phyloP scores from a whole-genome alignment of 2,329 filamentous ascomycete genomes.

The Diaporthe vaccinii region DNA sequence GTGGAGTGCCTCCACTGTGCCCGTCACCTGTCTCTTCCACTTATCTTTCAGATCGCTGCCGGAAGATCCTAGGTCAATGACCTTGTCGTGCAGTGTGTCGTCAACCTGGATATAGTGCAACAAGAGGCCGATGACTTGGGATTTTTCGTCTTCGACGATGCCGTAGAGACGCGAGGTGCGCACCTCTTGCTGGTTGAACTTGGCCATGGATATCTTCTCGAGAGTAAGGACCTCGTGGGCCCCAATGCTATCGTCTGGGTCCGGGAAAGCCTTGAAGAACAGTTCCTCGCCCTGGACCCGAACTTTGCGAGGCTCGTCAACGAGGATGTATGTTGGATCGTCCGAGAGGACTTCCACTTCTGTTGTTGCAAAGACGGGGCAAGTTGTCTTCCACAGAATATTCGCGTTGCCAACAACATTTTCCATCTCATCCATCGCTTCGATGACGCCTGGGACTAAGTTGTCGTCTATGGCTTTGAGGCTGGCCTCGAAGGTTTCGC shows the following conservation, averaged over 20 bases:
- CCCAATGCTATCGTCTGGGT: background rate
- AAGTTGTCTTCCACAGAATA: constrained; percentile 12
- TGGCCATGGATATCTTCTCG: constrained; percentile 12
- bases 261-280: constrained; percentile 16
- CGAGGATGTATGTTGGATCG: background rate
- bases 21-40: constrained; percentile 43
- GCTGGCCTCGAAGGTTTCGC: constrained; percentile 6
- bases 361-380: constrained; percentile 13
- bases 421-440: background rate
- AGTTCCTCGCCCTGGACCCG: background rate
- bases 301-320: constrained; percentile 20
- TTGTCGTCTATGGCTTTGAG: constrained; percentile 8
- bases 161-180: constrained; percentile 22
- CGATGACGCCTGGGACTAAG: background rate
- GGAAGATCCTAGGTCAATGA: background rate
- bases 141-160: constrained; percentile 15
- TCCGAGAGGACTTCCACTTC: constrained; percentile 19
- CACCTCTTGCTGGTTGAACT: background rate
- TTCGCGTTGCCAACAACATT: background rate
- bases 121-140: constrained; percentile 7
- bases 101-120: background rate
- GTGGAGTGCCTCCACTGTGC: constrained; percentile 43
- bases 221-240: background rate
- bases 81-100: background rate
- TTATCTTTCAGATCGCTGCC: constrained; percentile 5